Evolutionary conservation across 2,329 filamentous ascomycete species (phyloP).

Genomic region (Helminthosporium solani): DNA sequence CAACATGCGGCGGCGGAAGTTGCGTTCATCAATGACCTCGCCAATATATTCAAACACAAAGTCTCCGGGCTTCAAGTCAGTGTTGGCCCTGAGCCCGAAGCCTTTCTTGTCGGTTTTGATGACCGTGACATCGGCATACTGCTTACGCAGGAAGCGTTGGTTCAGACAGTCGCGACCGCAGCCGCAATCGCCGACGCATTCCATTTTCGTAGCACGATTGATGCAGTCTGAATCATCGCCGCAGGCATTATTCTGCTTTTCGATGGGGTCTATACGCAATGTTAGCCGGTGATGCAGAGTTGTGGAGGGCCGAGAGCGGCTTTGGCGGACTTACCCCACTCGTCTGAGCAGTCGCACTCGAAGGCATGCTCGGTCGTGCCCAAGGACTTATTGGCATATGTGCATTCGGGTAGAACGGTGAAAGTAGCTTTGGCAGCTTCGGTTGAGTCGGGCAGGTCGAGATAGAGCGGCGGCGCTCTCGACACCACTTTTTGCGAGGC

Average conservation of each 20-base stretch:
- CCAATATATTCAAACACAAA: constrained; percentile 99
- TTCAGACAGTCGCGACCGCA: constrained; percentile 90
- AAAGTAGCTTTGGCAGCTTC: constrained; percentile 74
- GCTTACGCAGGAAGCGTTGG: constrained; percentile 85
- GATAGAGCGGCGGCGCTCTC: constrained; percentile 66
- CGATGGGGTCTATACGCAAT: constrained; percentile 48
- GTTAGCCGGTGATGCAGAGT: constrained; percentile 33
- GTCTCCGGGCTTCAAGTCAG: constrained; percentile 74
- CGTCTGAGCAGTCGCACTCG: constrained; percentile 92
- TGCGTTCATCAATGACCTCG: constrained; percentile 91
- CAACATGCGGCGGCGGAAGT: constrained; percentile 84
- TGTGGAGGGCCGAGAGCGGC: constrained; percentile 7
- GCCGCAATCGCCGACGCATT: constrained; percentile 84
- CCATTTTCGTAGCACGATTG: constrained; percentile 97
- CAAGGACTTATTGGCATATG: constrained; percentile 88
- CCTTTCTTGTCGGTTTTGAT: constrained; percentile 99
- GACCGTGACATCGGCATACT: constrained; percentile 88
- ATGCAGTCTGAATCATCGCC: constrained; percentile 98
- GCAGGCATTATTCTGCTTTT: constrained; percentile 73
- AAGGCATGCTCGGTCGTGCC: constrained; percentile 89
- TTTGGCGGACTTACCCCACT: constrained; percentile 74
- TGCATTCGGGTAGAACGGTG: constrained; percentile 77
- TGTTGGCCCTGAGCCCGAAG: constrained; percentile 82
- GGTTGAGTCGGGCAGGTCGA: constrained; percentile 75
- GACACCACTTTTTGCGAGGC: constrained; percentile 67